Evolutionary conservation across 352 stramenopile genomes (phyloP), one percentile per base, ranked within the genome.

Genomic region (Phytopythium litorale): DNA sequence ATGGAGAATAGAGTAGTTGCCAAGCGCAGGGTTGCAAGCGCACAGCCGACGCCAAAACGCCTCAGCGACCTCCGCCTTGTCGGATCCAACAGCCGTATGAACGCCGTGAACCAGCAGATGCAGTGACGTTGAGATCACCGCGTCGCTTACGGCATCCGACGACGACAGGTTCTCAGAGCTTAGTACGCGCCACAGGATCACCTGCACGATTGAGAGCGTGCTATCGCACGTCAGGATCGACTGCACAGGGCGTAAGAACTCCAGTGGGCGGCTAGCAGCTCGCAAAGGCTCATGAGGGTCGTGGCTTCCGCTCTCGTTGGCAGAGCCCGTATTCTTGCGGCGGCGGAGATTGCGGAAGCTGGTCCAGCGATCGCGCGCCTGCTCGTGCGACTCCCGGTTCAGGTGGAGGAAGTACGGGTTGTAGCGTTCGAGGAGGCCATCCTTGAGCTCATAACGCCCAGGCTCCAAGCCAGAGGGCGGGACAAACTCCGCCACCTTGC

Each of bases 391-490:
- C 70, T 96, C 87, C 23, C 87, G 81, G 48, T 92, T 96, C 15
- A 96, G 59, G 54, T 96, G 87, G 60, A 94, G 59, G 58, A 91
- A 94, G 40, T 96, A 96, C 16, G 87, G 87, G 49, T 96, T 94
- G 70, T 94, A 96, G 32, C 72, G 68, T n/a, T 89, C 82, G 15
- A 96, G 67, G 30, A 87, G 59, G 1, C 78, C 80, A 7, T 87
- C 70, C 37, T 94, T 91, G 30, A 96, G 72, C 55, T 88, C 80
- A 43, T 96, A 96, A 16, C 86, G 77, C 12, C 87, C 87, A 3
- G 87, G 79, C 38, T 96, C 87, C 16, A 96, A 60, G 16, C 87
- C 85, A 4, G 80, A 87, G 5, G 87, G 84, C 6, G 80, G 76
- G 15, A 88, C 67, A 58, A 96, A 96, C 45, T 86, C 62, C 1